Evolutionary conservation across 805 yeast species (phyloP).

Genomic region (Danielozyma ontarioensis): DNA sequence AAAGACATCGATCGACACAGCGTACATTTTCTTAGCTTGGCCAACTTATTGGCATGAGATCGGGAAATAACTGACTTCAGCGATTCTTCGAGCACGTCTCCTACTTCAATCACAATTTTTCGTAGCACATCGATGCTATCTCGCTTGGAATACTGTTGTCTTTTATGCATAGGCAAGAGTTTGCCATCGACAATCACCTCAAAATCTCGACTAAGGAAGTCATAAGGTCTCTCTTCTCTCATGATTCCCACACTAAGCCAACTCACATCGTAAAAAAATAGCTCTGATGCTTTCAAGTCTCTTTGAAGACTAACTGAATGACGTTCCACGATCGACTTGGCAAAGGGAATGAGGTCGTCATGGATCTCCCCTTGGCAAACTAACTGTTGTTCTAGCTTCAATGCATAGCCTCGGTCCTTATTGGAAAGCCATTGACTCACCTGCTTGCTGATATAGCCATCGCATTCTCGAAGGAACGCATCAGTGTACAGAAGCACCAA

Average conservation of each 20-base stretch:
- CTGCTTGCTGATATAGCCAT: constrained; percentile 30
- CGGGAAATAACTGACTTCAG: constrained; percentile 1
- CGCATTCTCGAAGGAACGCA: constrained; percentile 56
- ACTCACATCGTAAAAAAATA: constrained; percentile 59
- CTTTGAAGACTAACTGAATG: constrained; percentile 39
- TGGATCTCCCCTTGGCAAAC: constrained; percentile 61
- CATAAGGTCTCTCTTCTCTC: neutral
- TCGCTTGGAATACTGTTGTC: constrained; percentile 15
- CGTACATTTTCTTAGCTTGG: constrained; percentile 31
- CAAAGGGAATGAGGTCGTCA: constrained; percentile 33
- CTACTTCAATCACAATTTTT: constrained; percentile 23
- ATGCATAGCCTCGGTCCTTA: constrained; percentile 24
- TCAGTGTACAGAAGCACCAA: constrained; percentile 54
- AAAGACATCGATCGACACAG: constrained; percentile 40
- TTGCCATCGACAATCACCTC: neutral
- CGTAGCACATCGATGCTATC: constrained; percentile 34
- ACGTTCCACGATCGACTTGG: constrained; percentile 42
- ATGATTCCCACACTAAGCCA: constrained; percentile 52
- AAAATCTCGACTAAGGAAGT: neutral
- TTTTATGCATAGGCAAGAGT: constrained; percentile 11
- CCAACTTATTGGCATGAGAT: neutral
- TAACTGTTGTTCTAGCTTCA: constrained; percentile 55
- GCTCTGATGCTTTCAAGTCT: constrained; percentile 44
- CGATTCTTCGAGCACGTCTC: neutral
- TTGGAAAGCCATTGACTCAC: constrained; percentile 12